Percentiles rank a stretch among this genome's conserved stretches.
phyloP scores from a whole-genome alignment of 495 filamentous ascomycete genomes.

The Trichoderma erinaceum region DNA sequence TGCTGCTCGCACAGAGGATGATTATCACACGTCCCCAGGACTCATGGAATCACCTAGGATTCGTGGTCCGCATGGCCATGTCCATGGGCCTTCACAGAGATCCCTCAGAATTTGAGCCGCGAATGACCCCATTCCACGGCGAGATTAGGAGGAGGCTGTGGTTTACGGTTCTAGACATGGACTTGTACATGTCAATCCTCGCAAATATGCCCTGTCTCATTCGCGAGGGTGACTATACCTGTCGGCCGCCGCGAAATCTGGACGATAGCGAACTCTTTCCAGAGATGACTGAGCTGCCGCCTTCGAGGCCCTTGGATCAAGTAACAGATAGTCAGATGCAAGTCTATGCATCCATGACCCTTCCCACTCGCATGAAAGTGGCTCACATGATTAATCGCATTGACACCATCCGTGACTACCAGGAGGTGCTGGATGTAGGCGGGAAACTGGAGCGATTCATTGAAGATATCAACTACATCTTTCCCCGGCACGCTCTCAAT shows the following conservation, averaged over 20 bases:
- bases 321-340: constrained; percentile 30
- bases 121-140: constrained; percentile 28
- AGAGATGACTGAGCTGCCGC: constrained; percentile 26
- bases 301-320: constrained; percentile 31
- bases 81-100: constrained; percentile 38
- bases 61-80: constrained; percentile 38
- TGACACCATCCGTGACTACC: constrained; percentile 30
- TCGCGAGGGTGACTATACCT: constrained; percentile 33
- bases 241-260: constrained; percentile 31
- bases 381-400: constrained; percentile 31
- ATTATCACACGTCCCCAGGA: constrained; percentile 31
- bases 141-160: constrained; percentile 34
- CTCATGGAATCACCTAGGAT: constrained; percentile 34
- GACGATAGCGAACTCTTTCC: constrained; percentile 27
- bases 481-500: constrained; percentile 25
- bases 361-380: constrained; percentile 28
- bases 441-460: constrained; percentile 32
- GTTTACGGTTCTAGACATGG: constrained; percentile 35
- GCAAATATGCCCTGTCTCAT: constrained; percentile 34
- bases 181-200: constrained; percentile 32
- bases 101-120: constrained; percentile 31
- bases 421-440: constrained; percentile 31
- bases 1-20: constrained; percentile 31
- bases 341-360: constrained; percentile 30
- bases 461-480: constrained; percentile 32